phyloP scores from a whole-genome alignment of 371 early-diverging fungal species.

The Catenaria anguillulae region DNA sequence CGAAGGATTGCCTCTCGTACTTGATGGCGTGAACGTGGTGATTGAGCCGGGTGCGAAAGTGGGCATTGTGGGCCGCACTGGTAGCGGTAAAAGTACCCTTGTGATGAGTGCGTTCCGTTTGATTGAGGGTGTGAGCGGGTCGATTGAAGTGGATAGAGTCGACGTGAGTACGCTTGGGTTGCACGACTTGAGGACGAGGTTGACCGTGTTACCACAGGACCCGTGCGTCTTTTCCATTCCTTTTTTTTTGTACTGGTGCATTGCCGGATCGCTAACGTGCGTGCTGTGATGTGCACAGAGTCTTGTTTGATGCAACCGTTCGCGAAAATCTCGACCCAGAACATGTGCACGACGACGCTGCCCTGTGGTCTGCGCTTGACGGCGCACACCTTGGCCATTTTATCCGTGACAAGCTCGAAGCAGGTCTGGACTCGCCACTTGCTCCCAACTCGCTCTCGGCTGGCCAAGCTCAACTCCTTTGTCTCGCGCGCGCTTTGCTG shows the following conservation, averaged over 20 bases:
- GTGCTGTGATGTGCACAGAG: no score
- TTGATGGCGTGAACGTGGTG: constrained; percentile 18
- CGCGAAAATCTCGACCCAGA: constrained; percentile 72
- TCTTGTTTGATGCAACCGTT: no score
- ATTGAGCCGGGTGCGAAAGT: constrained; percentile 58
- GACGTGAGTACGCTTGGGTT: constrained; percentile 65
- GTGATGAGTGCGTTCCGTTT: constrained; percentile 80
- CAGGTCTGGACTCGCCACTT: constrained; percentile 28
- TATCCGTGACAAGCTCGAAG: constrained; percentile 42
- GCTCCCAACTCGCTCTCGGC: constrained; percentile 36
- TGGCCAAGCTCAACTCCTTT: constrained; percentile 76
- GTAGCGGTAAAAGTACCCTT: constrained; percentile 76
- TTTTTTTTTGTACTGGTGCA: constrained; percentile 12
- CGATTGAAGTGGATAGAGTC: constrained; percentile 61
- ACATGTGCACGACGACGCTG: constrained; percentile 45
- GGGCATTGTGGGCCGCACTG: constrained; percentile 54
- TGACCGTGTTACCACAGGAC: constrained; percentile 91
- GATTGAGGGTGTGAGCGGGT: constrained; percentile 61
- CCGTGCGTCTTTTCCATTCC: constrained; percentile 32
- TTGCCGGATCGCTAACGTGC: no score
- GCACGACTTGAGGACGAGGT: constrained; percentile 53
- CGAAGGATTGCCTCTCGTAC: constrained; percentile 50
- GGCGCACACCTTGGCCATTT: constrained; percentile 48
- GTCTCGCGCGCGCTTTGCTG: constrained; percentile 73
- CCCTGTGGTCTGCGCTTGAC: constrained; percentile 69